Conservation (phyloP, 2,329 filamentous ascomycete genomes). For the Aspergillus pseudoviridinutans region DNA sequence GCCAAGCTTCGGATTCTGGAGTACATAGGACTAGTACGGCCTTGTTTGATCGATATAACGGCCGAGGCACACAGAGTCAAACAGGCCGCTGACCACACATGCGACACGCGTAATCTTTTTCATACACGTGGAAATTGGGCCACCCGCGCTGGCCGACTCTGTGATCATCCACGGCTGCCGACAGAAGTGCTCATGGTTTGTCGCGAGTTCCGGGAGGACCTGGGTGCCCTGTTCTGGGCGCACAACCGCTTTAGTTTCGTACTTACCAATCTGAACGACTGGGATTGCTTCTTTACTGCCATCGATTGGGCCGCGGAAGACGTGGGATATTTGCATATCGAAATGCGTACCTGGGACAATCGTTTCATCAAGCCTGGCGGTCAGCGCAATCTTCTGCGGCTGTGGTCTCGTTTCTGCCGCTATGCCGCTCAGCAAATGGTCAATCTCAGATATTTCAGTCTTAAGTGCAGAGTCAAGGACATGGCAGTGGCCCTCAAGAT, state of each 20-base stretch:
- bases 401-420: conserved; percentile 20
- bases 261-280: conserved; percentile 13
- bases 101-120: not conserved
- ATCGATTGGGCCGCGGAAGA: conserved; percentile 11
- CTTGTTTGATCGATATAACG: conserved; percentile 17
- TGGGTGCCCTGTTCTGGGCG: conserved; percentile 14
- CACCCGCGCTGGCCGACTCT: conserved; percentile 6
- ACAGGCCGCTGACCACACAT: not conserved
- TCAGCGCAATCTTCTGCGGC: conserved; percentile 11
- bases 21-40: conserved; percentile 18
- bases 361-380: conserved; percentile 16
- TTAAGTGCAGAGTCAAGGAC: conserved; percentile 21
- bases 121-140: conserved; percentile 5
- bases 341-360: conserved; percentile 15
- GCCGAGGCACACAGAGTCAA: conserved; percentile 9
- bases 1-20: conserved; percentile 17
- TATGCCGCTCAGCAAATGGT: conserved; percentile 10
- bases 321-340: conserved; percentile 17
- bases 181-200: conserved; percentile 12
- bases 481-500: conserved; percentile 14
- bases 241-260: conserved; percentile 14
- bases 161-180: conserved; percentile 18
- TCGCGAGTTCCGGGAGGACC: conserved; percentile 12
- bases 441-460: conserved; percentile 16
- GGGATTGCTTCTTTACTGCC: conserved; percentile 7